These are phyloP conservation scores for Helicocarpus griseus DNA, from an alignment of 2,329 filamentous ascomycete genomes.

Conservation along the genomic window DNA sequence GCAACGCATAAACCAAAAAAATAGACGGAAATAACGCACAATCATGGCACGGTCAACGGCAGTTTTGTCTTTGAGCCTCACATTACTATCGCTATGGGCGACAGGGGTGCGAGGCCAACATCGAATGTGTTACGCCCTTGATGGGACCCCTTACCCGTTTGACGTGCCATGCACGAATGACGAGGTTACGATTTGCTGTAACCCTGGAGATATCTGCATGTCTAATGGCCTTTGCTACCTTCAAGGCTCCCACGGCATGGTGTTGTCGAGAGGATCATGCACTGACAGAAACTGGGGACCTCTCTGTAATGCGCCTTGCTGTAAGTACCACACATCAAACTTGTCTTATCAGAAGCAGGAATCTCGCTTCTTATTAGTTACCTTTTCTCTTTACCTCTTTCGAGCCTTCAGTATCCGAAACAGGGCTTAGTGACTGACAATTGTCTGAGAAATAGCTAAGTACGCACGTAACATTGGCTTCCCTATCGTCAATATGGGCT, in stretches of 20 bases:
- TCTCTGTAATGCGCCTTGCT: conserved; percentile 15
- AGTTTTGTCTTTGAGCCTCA: neutral
- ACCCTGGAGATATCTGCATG: conserved; percentile 17
- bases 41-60: neutral
- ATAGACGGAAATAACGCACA: neutral
- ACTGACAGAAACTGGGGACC: conserved; percentile 21
- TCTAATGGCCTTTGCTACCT: conserved; percentile 23
- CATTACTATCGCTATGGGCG: neutral
- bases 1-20: too few species aligned
- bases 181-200: conserved; percentile 19
- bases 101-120: neutral
- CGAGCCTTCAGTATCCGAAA: neutral
- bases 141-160: conserved; percentile 10
- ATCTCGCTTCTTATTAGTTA: neutral
- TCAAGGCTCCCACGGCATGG: conserved; percentile 16
- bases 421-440: neutral
- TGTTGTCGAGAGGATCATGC: conserved; percentile 20
- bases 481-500: conserved; percentile 16
- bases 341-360: too few species aligned
- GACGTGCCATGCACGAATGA: conserved; percentile 20
- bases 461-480: conserved; percentile 10
- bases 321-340: too few species aligned
- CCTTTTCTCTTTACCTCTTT: neutral
- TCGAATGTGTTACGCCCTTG: conserved; percentile 21
- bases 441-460: conserved; percentile 8